Conservation (phyloP, 2,329 filamentous ascomycete species). For the Aspergillus oerlinghausenensis region DNA sequence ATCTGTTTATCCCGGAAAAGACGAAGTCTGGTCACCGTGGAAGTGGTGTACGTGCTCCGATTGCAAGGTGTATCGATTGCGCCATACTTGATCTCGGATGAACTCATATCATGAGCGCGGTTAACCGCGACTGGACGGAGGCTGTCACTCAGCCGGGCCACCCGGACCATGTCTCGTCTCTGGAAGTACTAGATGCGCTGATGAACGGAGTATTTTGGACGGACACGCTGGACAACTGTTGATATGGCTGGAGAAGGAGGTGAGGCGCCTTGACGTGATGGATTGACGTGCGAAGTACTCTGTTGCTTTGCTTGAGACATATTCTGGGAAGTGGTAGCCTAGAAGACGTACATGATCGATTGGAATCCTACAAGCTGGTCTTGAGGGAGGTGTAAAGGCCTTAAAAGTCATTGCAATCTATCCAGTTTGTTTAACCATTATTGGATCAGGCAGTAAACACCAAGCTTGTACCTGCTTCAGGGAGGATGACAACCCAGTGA, state of each 20-base stretch:
- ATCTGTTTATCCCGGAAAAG: conserved; percentile 15
- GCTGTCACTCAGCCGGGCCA: not conserved
- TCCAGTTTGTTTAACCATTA: too few relatives aligned
- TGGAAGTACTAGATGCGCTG: not conserved
- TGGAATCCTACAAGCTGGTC: conserved; percentile 1
- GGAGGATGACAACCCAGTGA: not conserved
- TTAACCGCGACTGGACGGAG: not conserved
- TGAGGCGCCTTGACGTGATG: not conserved
- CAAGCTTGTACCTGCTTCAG: not conserved
- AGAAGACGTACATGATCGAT: not conserved
- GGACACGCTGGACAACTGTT: not conserved
- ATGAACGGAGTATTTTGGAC: not conserved
- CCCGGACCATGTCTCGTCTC: conserved; percentile 1
- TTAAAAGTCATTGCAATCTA: too few relatives aligned
- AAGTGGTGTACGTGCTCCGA: not conserved
- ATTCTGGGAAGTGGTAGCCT: not conserved
- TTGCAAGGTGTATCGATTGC: conserved; percentile 1
- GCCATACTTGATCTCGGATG: not conserved
- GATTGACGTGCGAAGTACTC: not conserved
- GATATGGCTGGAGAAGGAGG: not conserved
- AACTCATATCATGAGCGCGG: not conserved
- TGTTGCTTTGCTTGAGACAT: conserved; percentile 1
- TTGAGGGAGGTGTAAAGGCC: not conserved
- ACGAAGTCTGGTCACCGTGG: conserved; percentile 1
- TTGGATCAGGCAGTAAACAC: too few relatives aligned